Percentiles rank a stretch among this genome's conserved stretches.
Conservation (phyloP, 345 rosid genomes). For the Noccaea bulbosa region DNA sequence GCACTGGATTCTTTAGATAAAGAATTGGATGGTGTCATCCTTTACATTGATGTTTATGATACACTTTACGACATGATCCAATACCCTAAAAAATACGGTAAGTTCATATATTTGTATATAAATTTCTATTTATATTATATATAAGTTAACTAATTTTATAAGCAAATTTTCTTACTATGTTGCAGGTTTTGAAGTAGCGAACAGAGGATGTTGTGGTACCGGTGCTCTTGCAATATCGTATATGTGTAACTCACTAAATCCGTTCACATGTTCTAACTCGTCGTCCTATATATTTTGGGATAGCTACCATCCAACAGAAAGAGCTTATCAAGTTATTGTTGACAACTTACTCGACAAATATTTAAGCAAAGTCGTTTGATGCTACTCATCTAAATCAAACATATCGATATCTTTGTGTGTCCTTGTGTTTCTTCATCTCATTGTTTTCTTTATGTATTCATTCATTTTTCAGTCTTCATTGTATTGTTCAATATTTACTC, state of each 20-base stretch:
- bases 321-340: slow-evolving; percentile 45
- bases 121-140: background rate
- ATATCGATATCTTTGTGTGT: background rate
- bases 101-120: background rate
- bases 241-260: slow-evolving; percentile 47
- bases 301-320: slow-evolving; percentile 66
- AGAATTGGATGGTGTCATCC: slow-evolving; percentile 13
- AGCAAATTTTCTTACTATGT: background rate
- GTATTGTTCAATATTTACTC: too few species aligned
- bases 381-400: background rate
- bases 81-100: slow-evolving; percentile 44
- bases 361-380: background rate
- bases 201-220: slow-evolving; percentile 60
- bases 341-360: background rate
- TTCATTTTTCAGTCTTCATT: too few species aligned
- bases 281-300: slow-evolving; percentile 59
- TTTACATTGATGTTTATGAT: slow-evolving; percentile 31
- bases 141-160: background rate
- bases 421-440: too few species aligned
- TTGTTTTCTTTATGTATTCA: too few species aligned
- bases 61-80: slow-evolving; percentile 48
- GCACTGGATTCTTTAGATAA: slow-evolving; percentile 1
- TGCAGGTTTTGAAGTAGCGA: slow-evolving; percentile 48
- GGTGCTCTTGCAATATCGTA: slow-evolving; percentile 51
- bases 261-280: slow-evolving; percentile 44